These are phyloP conservation scores for Acaromyces ingoldii DNA, from an alignment of 1,284 basidiomycete genomes.

Conservation along the genomic window DNA sequence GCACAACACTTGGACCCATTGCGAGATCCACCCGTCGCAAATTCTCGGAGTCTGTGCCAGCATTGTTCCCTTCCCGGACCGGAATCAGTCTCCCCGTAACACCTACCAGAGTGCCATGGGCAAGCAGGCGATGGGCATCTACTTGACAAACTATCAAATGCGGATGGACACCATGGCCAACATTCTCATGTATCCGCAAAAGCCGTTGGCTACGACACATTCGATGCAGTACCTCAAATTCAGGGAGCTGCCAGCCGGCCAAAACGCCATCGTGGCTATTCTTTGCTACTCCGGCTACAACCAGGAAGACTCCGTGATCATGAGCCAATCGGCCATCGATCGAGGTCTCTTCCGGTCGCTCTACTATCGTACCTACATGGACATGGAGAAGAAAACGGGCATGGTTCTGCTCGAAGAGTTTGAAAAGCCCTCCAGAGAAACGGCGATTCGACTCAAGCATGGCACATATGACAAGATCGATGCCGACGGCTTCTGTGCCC, in stretches of 20 bases:
- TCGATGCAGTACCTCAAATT: constrained; percentile 99
- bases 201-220: constrained; percentile 93
- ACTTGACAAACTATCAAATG: constrained; percentile 92
- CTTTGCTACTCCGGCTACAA: constrained; percentile 99
- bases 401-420: constrained; percentile 79
- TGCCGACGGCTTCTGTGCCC: constrained; percentile 88
- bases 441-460: constrained; percentile 92
- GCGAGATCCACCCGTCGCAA: constrained; percentile 99
- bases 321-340: constrained; percentile 98
- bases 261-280: constrained; percentile 97
- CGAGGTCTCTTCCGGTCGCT: constrained; percentile 96
- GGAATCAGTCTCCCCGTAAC: constrained; percentile 99
- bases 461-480: constrained; percentile 98
- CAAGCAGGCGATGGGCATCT: constrained; percentile 99
- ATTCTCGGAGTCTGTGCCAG: constrained; percentile 96
- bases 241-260: constrained; percentile 92
- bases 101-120: constrained; percentile 98
- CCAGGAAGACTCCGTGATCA: constrained; percentile 99
- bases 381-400: constrained; percentile 95
- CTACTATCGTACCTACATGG: constrained; percentile 95
- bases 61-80: constrained; percentile 99
- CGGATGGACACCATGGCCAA: constrained; percentile 64
- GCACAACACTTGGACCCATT: constrained; percentile 78
- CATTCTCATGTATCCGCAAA: constrained; percentile 97
- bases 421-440: constrained; percentile 90